These are phyloP conservation scores for Tolypocladium cylindrosporum DNA, from an alignment of 2,329 filamentous ascomycete species.

Conservation along the genomic window DNA sequence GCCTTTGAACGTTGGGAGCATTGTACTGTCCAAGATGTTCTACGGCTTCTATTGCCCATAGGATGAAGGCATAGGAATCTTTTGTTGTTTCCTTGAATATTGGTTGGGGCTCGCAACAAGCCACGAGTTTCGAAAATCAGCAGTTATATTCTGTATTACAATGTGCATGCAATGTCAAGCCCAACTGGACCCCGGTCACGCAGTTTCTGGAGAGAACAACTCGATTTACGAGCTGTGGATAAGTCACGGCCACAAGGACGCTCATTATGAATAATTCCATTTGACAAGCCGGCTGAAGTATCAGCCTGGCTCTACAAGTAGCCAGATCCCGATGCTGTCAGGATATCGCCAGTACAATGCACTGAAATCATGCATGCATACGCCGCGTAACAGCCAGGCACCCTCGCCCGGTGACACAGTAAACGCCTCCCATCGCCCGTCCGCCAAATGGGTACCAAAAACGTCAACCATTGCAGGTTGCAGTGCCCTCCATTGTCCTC, in stretches of 20 bases:
- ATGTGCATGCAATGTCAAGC: too few species aligned
- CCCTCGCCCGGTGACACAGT: neutral
- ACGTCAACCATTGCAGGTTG: neutral
- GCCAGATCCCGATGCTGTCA: neutral
- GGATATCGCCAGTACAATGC: neutral
- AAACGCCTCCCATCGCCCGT: conserved; percentile 1
- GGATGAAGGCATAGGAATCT: neutral
- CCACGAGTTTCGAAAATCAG: too few species aligned
- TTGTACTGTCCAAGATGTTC: too few species aligned
- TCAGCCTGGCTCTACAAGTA: neutral
- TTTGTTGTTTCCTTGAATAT: neutral
- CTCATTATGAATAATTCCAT: neutral
- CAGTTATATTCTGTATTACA: too few species aligned
- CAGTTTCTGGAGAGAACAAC: too few species aligned
- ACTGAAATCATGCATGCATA: conserved; percentile 2
- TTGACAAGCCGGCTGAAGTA: neutral
- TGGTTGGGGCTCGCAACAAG: too few species aligned
- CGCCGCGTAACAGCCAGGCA: neutral
- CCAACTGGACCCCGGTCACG: too few species aligned
- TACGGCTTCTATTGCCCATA: neutral
- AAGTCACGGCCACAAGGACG: neutral
- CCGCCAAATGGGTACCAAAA: neutral
- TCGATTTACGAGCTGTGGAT: too few species aligned
- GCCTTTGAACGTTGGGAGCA: neutral
- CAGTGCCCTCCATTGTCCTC: neutral